Evolutionary conservation across 2,329 filamentous ascomycete species (phyloP).

Genomic region (Botrytis byssoidea): DNA sequence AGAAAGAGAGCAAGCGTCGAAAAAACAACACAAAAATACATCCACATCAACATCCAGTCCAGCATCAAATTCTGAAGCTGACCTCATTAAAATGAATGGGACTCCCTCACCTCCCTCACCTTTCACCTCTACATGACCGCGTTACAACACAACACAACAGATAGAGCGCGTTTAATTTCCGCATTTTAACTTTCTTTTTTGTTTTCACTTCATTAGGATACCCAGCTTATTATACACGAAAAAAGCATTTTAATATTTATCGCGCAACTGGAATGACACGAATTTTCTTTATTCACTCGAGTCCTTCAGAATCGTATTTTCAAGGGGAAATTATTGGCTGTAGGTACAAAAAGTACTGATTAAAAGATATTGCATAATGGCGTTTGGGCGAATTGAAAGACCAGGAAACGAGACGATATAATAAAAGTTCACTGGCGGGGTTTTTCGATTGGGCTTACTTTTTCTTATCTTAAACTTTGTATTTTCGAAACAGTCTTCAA

Average conservation of each 20-base stretch:
- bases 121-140: not conserved
- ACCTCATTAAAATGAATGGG: not conserved
- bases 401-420: not conserved
- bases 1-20: slow-evolving; percentile 5
- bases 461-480: not conserved
- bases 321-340: not conserved
- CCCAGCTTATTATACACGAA: slow-evolving; percentile 19
- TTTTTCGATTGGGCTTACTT: not conserved
- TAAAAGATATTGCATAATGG: slow-evolving; percentile 7
- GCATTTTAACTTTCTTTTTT: not conserved
- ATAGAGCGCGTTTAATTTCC: not conserved
- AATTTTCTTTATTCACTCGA: not conserved
- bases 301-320: not conserved
- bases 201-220: slow-evolving; percentile 12
- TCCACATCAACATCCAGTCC: not conserved
- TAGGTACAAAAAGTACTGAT: not conserved
- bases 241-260: slow-evolving; percentile 21
- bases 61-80: not conserved
- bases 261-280: slow-evolving; percentile 3
- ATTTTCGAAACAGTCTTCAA: slow-evolving; percentile 1
- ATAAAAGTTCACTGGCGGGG: not conserved
- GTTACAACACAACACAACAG: not conserved
- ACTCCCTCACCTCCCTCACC: slow-evolving; percentile 6
- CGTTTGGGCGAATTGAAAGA: slow-evolving; percentile 1
- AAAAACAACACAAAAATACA: not conserved